These are phyloP conservation scores for Graphium sp. DNA, from an alignment of 2,329 filamentous ascomycete species.

Conservation along the genomic window DNA sequence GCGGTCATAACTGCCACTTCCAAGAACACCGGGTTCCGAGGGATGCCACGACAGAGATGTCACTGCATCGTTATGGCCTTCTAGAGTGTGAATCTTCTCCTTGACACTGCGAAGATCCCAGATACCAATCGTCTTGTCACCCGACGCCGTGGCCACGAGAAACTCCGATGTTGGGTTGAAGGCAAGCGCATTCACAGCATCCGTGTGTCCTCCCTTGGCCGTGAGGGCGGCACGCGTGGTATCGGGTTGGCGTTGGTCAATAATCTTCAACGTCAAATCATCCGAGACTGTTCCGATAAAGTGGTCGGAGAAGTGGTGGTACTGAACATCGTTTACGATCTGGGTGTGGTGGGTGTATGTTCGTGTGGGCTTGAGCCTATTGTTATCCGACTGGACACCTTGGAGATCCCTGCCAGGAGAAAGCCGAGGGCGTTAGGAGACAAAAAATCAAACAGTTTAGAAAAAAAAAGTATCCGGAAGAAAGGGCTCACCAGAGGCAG, in stretches of 20 bases:
- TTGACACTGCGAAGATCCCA: constrained; percentile 92
- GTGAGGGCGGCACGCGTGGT: constrained; percentile 52
- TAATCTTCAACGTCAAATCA: constrained; percentile 80
- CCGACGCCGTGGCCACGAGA: constrained; percentile 80
- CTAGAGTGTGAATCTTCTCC: constrained; percentile 75
- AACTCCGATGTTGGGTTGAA: constrained; percentile 91
- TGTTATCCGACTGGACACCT: constrained; percentile 53
- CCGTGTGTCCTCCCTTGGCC: constrained; percentile 60
- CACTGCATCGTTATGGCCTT: constrained; percentile 77
- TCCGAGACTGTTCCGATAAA: constrained; percentile 91
- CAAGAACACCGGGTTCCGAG: constrained; percentile 71
- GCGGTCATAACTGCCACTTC: constrained; percentile 82
- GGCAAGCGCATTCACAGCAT: constrained; percentile 89
- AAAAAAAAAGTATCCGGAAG: neutral
- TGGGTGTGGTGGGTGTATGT: constrained; percentile 78
- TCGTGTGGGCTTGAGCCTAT: constrained; percentile 50
- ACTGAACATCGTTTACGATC: constrained; percentile 93
- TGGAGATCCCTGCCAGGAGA: constrained; percentile 78
- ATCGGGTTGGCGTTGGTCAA: constrained; percentile 61
- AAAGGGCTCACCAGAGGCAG: constrained; percentile 55
- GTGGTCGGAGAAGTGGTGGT: constrained; percentile 71
- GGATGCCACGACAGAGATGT: constrained; percentile 94
- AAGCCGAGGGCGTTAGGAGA: too few species aligned
- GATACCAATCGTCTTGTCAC: constrained; percentile 85
- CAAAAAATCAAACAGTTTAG: constrained; percentile 5